Evolutionary conservation across 495 filamentous ascomycete genomes (phyloP), one percentile per base, ranked within the genome.

Genomic region (Astrothelium macrocarpum): DNA sequence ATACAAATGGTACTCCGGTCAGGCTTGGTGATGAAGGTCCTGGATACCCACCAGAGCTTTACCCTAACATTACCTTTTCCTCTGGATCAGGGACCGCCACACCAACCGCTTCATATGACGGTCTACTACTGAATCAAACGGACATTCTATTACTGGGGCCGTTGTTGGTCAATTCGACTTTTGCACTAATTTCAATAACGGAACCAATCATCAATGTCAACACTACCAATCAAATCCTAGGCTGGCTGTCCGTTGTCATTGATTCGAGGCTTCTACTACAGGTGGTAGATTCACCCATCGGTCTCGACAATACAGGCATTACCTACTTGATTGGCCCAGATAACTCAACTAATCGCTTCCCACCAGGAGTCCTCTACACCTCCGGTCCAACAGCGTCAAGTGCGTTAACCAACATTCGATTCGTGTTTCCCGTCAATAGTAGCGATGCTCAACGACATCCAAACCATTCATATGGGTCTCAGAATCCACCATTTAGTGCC

Each of bases 141-240:
- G 78, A 75, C 1, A 74, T 82, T 2, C 73, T 94, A 11, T 70
- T 94, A 5, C 71, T 91, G 1, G 90, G 90, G 0, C 90, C 90
- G 0, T 74, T 85, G 46, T 73, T 77, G 26, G 71, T 91, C 62
- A 93, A 95, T 70, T 71, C 78, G 18, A 83, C 81, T 0, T 88
- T 84, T 59, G 85, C 85, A n/a, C 70, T 95, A n/a, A 65, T 92
- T n/a, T 95, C 90, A 28, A 72, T 95, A 62, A 92, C 90, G 1
- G 68, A 90, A 23, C 88, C 90, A 0, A 82, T 95, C 32, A 78
- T 89, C 62, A 83, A 85, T 63, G 85, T 86, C 66, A 78, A 78
- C 1, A 82, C 79, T 11, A 62, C 68, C 45, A 73, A 73, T 18
- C 81, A 85, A 61, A 81, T 88, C 2, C 80, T 95, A 14, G 90